Conservation (phyloP, 2,329 filamentous ascomycete genomes). For the Epichloe hybrida region DNA sequence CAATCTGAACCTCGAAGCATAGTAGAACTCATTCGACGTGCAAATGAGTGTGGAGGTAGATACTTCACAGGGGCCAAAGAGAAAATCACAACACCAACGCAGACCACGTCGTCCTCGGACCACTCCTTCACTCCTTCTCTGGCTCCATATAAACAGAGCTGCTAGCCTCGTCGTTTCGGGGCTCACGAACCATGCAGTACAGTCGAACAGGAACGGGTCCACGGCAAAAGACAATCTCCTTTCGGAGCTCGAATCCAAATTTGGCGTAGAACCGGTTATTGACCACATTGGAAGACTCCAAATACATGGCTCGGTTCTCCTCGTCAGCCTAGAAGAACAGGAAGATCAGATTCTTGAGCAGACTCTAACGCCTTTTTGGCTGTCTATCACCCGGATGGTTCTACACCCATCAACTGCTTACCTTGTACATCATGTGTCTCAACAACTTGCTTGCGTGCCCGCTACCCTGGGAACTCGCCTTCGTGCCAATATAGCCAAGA, state of each 20-base stretch:
- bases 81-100: neutral
- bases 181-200: slow-evolving; percentile 74
- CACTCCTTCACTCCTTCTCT: neutral
- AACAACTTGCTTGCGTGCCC: slow-evolving; percentile 63
- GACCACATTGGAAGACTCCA: slow-evolving; percentile 58
- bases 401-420: slow-evolving; percentile 15
- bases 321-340: slow-evolving; percentile 44
- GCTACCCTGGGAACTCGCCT: slow-evolving; percentile 53
- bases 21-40: neutral
- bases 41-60: neutral
- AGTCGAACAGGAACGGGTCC: slow-evolving; percentile 46
- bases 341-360: slow-evolving; percentile 10
- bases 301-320: slow-evolving; percentile 56
- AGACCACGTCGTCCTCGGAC: neutral
- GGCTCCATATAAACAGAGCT: neutral
- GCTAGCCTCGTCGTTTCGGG: slow-evolving; percentile 24
- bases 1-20: neutral
- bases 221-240: slow-evolving; percentile 48
- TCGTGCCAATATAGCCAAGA: slow-evolving; percentile 71
- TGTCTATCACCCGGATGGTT: no score
- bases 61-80: neutral
- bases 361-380: no score
- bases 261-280: slow-evolving; percentile 63
- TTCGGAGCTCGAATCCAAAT: slow-evolving; percentile 56
- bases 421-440: slow-evolving; percentile 51